Conservation (phyloP, 2,329 filamentous ascomycete species). For the Leptoxyphium fumago region DNA sequence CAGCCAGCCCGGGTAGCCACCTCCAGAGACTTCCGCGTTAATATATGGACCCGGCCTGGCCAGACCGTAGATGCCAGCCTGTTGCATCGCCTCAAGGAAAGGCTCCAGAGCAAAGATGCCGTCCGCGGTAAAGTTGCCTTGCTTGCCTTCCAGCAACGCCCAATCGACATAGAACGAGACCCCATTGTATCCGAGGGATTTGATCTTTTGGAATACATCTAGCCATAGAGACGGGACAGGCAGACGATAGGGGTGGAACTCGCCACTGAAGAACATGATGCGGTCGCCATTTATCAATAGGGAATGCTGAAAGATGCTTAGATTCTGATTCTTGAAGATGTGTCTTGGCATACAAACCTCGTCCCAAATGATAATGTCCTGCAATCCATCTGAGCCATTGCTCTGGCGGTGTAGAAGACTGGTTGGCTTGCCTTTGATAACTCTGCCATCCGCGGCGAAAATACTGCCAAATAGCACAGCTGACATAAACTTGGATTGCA, state of each 20-base stretch:
- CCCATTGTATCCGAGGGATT: slow-evolving; percentile 62
- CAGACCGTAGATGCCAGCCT: slow-evolving; percentile 63
- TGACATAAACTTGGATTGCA: neutral
- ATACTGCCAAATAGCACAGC: neutral
- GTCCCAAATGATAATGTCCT: slow-evolving; percentile 55
- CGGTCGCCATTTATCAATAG: slow-evolving; percentile 56
- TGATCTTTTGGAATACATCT: slow-evolving; percentile 71
- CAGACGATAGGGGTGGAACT: slow-evolving; percentile 56
- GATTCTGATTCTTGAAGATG: neutral
- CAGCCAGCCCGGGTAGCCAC: slow-evolving; percentile 70
- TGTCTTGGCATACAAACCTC: slow-evolving; percentile 21
- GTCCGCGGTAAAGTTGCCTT: slow-evolving; percentile 52
- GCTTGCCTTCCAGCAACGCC: slow-evolving; percentile 62
- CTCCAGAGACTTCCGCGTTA: slow-evolving; percentile 62
- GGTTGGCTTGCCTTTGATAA: neutral
- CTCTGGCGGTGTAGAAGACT: neutral
- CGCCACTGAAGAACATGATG: slow-evolving; percentile 56
- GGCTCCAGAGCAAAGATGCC: slow-evolving; percentile 59
- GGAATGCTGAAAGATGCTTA: slow-evolving; percentile 31
- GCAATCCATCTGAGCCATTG: slow-evolving; percentile 26
- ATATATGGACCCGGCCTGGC: slow-evolving; percentile 45
- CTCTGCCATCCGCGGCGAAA: neutral
- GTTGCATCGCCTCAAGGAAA: slow-evolving; percentile 60
- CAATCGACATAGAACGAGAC: slow-evolving; percentile 71
- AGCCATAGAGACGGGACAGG: slow-evolving; percentile 50